phyloP scores from a whole-genome alignment of 2,329 filamentous ascomycete species.

The Aureobasidium sp. region DNA sequence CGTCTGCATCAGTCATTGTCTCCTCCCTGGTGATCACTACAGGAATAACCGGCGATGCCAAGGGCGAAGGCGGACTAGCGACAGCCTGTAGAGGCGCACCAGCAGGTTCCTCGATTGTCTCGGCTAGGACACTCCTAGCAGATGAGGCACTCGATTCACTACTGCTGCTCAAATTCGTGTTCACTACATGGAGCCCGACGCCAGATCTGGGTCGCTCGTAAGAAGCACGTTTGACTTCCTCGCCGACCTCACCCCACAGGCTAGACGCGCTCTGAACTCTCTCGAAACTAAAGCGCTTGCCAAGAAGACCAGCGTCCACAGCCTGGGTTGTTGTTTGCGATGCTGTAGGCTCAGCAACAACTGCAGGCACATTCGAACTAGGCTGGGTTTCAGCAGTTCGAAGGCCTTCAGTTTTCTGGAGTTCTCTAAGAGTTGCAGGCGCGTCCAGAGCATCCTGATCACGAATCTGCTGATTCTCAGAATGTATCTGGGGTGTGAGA shows the following conservation, averaged over 20 bases:
- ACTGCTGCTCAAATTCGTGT: slow-evolving; percentile 29
- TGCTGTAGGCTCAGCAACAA: not conserved
- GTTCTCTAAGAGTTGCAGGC: slow-evolving; percentile 18
- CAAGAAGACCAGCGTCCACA: slow-evolving; percentile 17
- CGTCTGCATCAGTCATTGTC: not conserved
- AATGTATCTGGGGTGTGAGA: slow-evolving; percentile 43
- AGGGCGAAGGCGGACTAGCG: not conserved
- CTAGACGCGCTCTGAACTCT: slow-evolving; percentile 16
- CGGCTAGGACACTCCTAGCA: not conserved
- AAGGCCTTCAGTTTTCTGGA: slow-evolving; percentile 7
- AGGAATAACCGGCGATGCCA: not conserved
- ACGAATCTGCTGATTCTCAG: slow-evolving; percentile 13
- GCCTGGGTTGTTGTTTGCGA: not conserved
- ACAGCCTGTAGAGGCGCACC: not conserved
- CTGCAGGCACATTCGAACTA: not conserved
- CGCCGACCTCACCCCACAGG: slow-evolving; percentile 3
- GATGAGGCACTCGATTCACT: not conserved
- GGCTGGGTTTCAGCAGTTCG: not conserved
- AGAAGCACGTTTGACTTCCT: slow-evolving; percentile 15
- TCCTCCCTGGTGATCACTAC: not conserved
- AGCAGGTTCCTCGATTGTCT: not conserved
- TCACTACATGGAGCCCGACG: slow-evolving; percentile 36
- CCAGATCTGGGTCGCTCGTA: slow-evolving; percentile 25
- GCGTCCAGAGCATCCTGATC: slow-evolving; percentile 25
- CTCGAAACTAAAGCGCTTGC: slow-evolving; percentile 33